phyloP scores from a whole-genome alignment of 129 eudicot species.

The Flaveria sonorensis region DNA sequence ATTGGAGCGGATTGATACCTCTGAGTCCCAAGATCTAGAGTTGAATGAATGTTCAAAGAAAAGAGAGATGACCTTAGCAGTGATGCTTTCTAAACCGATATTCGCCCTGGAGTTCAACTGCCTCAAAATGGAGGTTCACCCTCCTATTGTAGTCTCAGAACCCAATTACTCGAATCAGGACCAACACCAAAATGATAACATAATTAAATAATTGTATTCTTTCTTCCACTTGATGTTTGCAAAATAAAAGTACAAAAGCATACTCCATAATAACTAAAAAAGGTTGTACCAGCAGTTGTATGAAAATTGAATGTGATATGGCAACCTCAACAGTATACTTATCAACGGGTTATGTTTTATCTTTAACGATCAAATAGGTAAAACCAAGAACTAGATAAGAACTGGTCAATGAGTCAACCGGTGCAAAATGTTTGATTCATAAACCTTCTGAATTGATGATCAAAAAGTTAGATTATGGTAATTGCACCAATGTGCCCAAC shows the following conservation, averaged over 20 bases:
- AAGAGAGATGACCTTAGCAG: constrained; percentile 56
- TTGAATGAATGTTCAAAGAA: constrained; percentile 25
- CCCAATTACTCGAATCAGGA: not conserved
- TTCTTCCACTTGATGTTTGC: constrained; percentile 6
- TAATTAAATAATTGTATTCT: not conserved
- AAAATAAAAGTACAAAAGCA: not conserved
- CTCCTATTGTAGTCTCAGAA: constrained; percentile 49
- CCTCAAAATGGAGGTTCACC: constrained; percentile 73
- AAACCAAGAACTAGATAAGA: too few species aligned
- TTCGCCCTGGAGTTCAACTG: constrained; percentile 75
- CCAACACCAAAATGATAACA: not conserved
- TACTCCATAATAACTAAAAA: not conserved
- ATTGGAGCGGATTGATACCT: constrained; percentile 22
- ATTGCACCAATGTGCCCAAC: not conserved
- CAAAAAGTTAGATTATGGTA: not conserved
- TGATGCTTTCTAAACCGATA: constrained; percentile 81
- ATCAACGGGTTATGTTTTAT: too few species aligned
- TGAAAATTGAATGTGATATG: too few species aligned
- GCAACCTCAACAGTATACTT: too few species aligned
- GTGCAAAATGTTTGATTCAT: too few species aligned
- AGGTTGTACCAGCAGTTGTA: too few species aligned
- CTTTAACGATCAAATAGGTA: too few species aligned
- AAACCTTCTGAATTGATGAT: not conserved
- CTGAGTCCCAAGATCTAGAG: constrained; percentile 26
- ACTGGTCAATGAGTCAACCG: too few species aligned